Evolutionary conservation across 345 rosid genomes (phyloP), one percentile per base, ranked within the genome.

Genomic region (Conringia planisiliqua): DNA sequence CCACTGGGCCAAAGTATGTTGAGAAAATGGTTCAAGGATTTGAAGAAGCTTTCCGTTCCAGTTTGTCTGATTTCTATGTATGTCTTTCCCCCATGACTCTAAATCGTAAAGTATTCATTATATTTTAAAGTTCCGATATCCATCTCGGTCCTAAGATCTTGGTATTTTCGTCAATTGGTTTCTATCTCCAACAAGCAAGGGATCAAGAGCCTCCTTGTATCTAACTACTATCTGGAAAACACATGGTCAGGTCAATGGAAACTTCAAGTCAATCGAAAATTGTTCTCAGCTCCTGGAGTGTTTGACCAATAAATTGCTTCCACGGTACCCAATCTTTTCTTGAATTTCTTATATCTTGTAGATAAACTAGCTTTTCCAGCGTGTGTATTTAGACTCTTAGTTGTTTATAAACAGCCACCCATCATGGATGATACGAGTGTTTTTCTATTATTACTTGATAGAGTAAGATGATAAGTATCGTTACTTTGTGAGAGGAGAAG

Each of bases 261-360:
- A 85, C 77, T 58, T 72, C 26, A 77, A 80, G 78, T 84, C 86
- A 44, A 80, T 78, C 20, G 83, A 83, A 72, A 73, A 78, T 13
- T 58, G 81, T 17, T 76, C 82, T 78, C 86, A 80, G 78, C 92
- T 94, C 72, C 79, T 90, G 87, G 86, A 86, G 55, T 91, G 97
- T 82, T 82, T 82, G 82, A 84, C 91, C 66, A 57, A 70, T 68
- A 86, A 83, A 74, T 71, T 91, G 72, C 85, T 94, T 70, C 90
- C 96, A 78, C 79, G 97, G 98, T 94, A 94, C 58, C 48, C 71
- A 67, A 14, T 40, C 18, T 65, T 73, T 47, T 74, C 80, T 74
- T 50, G n/a, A 62, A 8, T 62, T 18, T 73, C 71, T 33, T 62
- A 54, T 27, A 58, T 74, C 57, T 40, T 9, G 58, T 52, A 20